Evolutionary conservation across 2,329 filamentous ascomycete species (phyloP).

Genomic region (Penicillium brevicompactum): DNA sequence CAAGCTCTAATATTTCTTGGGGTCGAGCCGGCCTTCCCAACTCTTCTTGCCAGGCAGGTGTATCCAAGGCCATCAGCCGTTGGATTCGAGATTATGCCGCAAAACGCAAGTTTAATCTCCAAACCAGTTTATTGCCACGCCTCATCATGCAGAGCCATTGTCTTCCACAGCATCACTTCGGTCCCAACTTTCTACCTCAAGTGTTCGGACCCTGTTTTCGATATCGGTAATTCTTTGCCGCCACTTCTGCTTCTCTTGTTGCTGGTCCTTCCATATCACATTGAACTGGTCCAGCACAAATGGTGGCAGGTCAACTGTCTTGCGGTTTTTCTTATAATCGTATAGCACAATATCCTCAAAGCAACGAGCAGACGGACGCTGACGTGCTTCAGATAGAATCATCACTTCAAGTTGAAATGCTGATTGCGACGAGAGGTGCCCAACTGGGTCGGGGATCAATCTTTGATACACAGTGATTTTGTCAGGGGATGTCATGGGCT

Average conservation of each 20-base stretch:
- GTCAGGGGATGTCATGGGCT: conserved; percentile 85
- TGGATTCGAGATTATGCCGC: background rate
- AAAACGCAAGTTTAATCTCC: background rate
- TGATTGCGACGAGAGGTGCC: conserved; percentile 31
- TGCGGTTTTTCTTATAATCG: conserved; percentile 65
- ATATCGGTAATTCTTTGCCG: conserved; percentile 58
- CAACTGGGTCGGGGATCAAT: conserved; percentile 58
- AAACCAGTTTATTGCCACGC: too few relatives aligned
- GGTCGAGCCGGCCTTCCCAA: too few relatives aligned
- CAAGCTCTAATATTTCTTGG: too few relatives aligned
- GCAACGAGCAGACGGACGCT: conserved; percentile 71
- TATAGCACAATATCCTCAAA: conserved; percentile 79
- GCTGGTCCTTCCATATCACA: conserved; percentile 63
- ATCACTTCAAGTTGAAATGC: conserved; percentile 56
- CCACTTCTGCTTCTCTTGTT: conserved; percentile 58
- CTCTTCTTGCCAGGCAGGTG: too few relatives aligned
- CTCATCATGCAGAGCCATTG: conserved; percentile 50
- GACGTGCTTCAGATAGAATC: conserved; percentile 74
- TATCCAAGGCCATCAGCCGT: too few relatives aligned
- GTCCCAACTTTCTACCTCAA: conserved; percentile 78
- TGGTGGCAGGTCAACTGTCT: conserved; percentile 54
- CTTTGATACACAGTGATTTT: conserved; percentile 82
- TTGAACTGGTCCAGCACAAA: conserved; percentile 66
- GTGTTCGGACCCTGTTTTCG: conserved; percentile 56
- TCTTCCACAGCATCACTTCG: conserved; percentile 71